Evolutionary conservation across 1,284 basidiomycete species (phyloP).

Genomic region (Ustilago bromivora): DNA sequence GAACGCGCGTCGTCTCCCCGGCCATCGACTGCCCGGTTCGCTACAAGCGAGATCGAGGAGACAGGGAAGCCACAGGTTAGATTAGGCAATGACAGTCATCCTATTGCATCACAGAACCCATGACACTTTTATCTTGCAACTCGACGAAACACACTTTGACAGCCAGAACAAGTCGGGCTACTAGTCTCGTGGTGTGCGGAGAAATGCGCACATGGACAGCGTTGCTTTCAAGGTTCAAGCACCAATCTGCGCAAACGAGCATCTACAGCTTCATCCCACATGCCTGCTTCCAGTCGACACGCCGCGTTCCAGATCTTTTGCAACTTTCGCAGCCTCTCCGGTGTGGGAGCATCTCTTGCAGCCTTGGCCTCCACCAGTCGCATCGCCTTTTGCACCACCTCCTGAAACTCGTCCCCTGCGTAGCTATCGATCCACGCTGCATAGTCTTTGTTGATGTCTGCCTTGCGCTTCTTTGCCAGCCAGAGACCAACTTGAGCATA

Average conservation of each 20-base stretch:
- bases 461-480: conserved; percentile 70
- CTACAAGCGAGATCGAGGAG: neutral
- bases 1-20: neutral
- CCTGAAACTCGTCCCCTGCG: conserved; percentile 78
- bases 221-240: conserved; percentile 26
- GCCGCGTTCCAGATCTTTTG: conserved; percentile 80
- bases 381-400: conserved; percentile 79
- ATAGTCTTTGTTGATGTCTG: conserved; percentile 28
- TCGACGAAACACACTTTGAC: neutral
- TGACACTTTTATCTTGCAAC: neutral
- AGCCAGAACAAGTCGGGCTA: neutral
- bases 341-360: conserved; percentile 77
- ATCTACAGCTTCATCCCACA: conserved; percentile 86
- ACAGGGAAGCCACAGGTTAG: neutral
- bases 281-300: conserved; percentile 82
- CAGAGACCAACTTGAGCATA: conserved; percentile 90
- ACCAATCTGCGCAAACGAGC: conserved; percentile 21
- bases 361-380: conserved; percentile 72
- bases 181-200: neutral
- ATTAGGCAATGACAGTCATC: neutral
- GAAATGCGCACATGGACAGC: neutral
- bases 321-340: conserved; percentile 77
- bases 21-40: conserved; percentile 6
- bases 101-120: conserved; percentile 2
- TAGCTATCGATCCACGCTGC: conserved; percentile 85